Conservation (phyloP, 331 rosid genomes). For the Acacia concinna region DNA sequence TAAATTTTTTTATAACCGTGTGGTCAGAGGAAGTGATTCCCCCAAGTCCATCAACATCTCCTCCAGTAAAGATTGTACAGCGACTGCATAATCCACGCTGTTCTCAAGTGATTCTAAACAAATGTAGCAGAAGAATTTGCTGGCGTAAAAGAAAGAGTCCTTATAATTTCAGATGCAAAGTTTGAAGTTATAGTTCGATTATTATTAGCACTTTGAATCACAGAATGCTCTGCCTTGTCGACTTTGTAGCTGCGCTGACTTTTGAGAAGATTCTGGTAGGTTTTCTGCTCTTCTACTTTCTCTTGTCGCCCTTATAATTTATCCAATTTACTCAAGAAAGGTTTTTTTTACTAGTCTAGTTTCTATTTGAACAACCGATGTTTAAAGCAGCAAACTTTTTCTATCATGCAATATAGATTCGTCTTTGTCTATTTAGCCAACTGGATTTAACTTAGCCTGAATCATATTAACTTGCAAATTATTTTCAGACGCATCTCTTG, state of each 20-base stretch:
- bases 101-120: conserved; percentile 32
- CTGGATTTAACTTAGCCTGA: conserved; percentile 15
- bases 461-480: conserved; percentile 18
- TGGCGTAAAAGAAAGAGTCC: conserved; percentile 32
- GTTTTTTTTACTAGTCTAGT: not conserved
- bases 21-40: conserved; percentile 80
- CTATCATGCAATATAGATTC: not conserved
- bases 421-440: not conserved
- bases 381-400: too few relatives aligned
- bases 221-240: conserved; percentile 34
- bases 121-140: conserved; percentile 36
- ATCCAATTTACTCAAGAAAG: not conserved
- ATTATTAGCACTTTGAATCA: conserved; percentile 41
- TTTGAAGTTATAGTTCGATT: conserved; percentile 32
- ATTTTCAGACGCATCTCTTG: conserved; percentile 36
- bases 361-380: not conserved
- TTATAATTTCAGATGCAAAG: conserved; percentile 30
- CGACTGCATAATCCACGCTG: conserved; percentile 53
- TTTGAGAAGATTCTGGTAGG: conserved; percentile 52
- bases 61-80: conserved; percentile 68
- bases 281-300: conserved; percentile 37
- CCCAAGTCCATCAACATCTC: conserved; percentile 59
- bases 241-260: conserved; percentile 38
- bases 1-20: conserved; percentile 78
- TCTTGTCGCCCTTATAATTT: not conserved